These are phyloP conservation scores for Rhizopogon vinicolor DNA, from an alignment of 768 basidiomycete species.

Conservation along the genomic window DNA sequence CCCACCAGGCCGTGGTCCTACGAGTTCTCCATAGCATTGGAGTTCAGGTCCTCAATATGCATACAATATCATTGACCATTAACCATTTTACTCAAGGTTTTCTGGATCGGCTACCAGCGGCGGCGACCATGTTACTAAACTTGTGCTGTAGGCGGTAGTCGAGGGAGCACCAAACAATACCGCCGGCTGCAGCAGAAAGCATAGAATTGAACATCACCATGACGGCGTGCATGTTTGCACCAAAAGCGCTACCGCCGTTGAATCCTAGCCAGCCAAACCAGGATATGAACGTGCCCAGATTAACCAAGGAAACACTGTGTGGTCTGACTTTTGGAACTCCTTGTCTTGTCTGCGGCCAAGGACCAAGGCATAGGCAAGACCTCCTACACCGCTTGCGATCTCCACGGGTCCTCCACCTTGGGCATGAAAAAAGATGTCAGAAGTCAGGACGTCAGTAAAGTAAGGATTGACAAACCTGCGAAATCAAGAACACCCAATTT, in stretches of 20 bases:
- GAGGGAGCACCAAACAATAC: slow-evolving; percentile 75
- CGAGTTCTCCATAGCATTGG: not conserved
- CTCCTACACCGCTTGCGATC: slow-evolving; percentile 79
- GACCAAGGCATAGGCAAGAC: slow-evolving; percentile 83
- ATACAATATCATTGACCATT: not conserved
- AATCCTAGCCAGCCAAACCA: slow-evolving; percentile 89
- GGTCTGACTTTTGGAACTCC: slow-evolving; percentile 75
- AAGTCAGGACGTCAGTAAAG: not conserved
- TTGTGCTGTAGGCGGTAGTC: slow-evolving; percentile 78
- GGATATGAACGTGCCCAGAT: slow-evolving; percentile 78
- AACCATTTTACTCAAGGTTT: slow-evolving; percentile 16
- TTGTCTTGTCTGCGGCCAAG: slow-evolving; percentile 76
- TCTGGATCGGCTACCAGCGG: slow-evolving; percentile 30
- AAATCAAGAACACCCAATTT: slow-evolving; percentile 86
- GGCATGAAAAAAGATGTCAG: not conserved
- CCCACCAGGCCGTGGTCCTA: not conserved
- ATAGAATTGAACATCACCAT: slow-evolving; percentile 88
- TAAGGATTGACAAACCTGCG: slow-evolving; percentile 44
- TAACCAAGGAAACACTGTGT: slow-evolving; percentile 86
- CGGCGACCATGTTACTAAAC: slow-evolving; percentile 41
- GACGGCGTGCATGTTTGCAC: slow-evolving; percentile 82
- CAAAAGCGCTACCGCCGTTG: slow-evolving; percentile 87
- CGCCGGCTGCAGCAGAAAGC: slow-evolving; percentile 77
- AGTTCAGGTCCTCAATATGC: slow-evolving; percentile 8
- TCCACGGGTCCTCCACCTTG: slow-evolving; percentile 84